Conservation (phyloP, 306 rosid genomes). For the Vigna mungo region DNA sequence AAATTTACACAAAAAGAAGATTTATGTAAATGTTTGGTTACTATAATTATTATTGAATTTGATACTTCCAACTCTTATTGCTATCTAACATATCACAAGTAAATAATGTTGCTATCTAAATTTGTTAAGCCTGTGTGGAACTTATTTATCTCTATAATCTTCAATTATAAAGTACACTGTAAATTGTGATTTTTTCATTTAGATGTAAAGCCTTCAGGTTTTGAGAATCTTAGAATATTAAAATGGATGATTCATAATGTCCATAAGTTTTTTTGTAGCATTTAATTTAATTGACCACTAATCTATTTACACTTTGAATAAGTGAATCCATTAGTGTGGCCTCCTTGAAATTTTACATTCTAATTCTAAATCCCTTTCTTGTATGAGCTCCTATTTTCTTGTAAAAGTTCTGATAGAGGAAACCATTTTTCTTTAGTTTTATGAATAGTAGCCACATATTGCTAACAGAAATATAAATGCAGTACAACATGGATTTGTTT, state of each 20-base stretch:
- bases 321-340: background rate
- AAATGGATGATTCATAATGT: background rate
- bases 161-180: background rate
- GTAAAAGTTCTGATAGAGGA: background rate
- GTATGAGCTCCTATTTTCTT: background rate
- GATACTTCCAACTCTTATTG: background rate
- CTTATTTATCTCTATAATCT: background rate
- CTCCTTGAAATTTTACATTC: background rate
- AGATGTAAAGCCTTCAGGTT: background rate
- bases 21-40: background rate
- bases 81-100: background rate
- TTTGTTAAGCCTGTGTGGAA: background rate
- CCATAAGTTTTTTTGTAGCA: background rate
- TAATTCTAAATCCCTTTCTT: background rate
- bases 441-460: background rate
- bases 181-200: no score
- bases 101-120: background rate
- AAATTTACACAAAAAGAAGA: no score
- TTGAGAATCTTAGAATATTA: background rate
- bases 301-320: background rate
- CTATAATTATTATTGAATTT: background rate
- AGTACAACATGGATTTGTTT: slow-evolving; percentile 1
- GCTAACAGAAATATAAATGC: background rate
- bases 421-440: background rate
- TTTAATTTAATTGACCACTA: background rate